Base-by-base conservation (phyloP, 192 early-diverging fungal genomes). In the Backusella liffmaniae region DNA sequence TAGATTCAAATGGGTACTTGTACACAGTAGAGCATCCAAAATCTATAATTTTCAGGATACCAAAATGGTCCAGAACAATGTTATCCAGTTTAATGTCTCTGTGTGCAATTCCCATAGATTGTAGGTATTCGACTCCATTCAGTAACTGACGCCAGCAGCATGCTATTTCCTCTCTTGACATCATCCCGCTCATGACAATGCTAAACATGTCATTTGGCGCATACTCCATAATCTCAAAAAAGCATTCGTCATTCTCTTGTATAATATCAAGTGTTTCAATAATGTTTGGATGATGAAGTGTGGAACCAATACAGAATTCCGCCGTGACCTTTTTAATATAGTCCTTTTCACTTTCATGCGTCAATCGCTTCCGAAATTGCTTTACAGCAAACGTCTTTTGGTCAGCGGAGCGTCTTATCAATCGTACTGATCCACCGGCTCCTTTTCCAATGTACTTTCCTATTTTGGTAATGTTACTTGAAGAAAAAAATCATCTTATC, bases 1-100 rank as follows among this genome's bases (percentile, higher is more conserved):
- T 78, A n/a, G 79, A 79, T 70, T 92, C 89, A 84, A 94, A 97
- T 8, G 95, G 96, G 36, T 90, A 90, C 70, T 92, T 90, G 79
- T 92, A 98, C 21, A 98, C 96, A 51, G 88, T 90, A 0, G 93
- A 92, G 62, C 95, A 95, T 36, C 97, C 97, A 87, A 98, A 98
- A 75, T 98, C 97, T 36, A 96, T 97, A 71, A 98, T 93, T 83
- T 98, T 98, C 79, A 98, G 80, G 56, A 92, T 87, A 13, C 93
- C 92, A 3, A 76, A 72, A 34, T 84, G 87, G 76, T 92, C 92
- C 78, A 98, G 79, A 34, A 97, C 81, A 56, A 94, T 86, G 86
- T 98, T 98, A 78, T 93, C 92, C 21, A 96, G 91, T 74, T 98
- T 97, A 71, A 98, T 82, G 76, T 98, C 96, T 29, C 96, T 87